phyloP scores from a whole-genome alignment of 495 filamentous ascomycete species.

The Penicillium crystallinum region DNA sequence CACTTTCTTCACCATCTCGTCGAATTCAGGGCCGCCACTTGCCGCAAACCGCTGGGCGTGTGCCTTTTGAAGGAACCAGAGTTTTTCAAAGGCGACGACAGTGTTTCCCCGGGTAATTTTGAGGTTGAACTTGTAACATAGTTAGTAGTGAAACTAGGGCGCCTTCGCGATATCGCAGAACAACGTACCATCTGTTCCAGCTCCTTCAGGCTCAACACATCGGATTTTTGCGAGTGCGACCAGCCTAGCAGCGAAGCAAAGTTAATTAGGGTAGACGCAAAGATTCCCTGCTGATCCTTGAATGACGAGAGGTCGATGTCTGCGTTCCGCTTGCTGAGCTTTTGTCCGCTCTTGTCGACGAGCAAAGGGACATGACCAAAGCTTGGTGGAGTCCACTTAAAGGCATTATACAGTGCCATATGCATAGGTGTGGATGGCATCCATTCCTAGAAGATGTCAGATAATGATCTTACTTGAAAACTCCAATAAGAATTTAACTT shows the following conservation, averaged over 20 bases:
- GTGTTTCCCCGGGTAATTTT: constrained; percentile 87
- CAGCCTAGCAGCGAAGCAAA: constrained; percentile 84
- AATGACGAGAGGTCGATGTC: constrained; percentile 67
- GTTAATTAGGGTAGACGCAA: constrained; percentile 73
- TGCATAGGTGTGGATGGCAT: constrained; percentile 90
- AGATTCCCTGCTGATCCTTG: constrained; percentile 57
- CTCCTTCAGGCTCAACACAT: constrained; percentile 65
- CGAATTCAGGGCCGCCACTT: constrained; percentile 33
- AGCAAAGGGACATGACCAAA: constrained; percentile 91
- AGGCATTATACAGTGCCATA: constrained; percentile 77
- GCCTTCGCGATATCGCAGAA: background rate
- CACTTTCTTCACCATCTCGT: constrained; percentile 45
- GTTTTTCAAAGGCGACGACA: constrained; percentile 74
- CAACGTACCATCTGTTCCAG: constrained; percentile 60
- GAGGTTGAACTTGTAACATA: constrained; percentile 58
- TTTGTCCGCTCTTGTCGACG: constrained; percentile 66
- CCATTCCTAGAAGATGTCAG: constrained; percentile 62
- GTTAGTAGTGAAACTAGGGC: constrained; percentile 6
- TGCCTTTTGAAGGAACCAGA: constrained; percentile 70
- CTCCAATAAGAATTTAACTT: constrained; percentile 20
- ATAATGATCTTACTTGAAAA: background rate
- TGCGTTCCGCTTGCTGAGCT: constrained; percentile 82
- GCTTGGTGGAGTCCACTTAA: constrained; percentile 75
- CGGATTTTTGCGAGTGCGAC: constrained; percentile 60
- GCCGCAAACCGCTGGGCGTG: constrained; percentile 52